These are phyloP conservation scores for Condylostoma magnum DNA, from an alignment of 169 alveolate genomes.

Conservation along the genomic window DNA sequence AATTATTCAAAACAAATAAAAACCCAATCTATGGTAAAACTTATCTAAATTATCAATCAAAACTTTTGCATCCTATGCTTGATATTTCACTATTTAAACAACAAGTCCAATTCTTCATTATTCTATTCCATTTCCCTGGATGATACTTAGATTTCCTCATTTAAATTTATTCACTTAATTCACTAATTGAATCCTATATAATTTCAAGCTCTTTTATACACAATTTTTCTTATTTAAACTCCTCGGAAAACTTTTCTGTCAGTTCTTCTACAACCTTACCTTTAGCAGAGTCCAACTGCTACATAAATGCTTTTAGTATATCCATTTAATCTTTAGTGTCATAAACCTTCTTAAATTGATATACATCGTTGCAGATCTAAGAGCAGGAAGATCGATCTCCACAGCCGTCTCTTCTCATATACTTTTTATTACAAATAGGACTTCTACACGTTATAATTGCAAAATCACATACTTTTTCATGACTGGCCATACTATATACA, in stretches of 20 bases:
- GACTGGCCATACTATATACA: not conserved
- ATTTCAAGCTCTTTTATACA: not conserved
- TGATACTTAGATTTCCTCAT: not conserved
- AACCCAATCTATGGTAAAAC: too few relatives aligned
- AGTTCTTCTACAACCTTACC: not conserved
- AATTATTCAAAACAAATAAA: too few relatives aligned
- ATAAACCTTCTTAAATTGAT: not conserved
- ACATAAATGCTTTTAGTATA: not conserved
- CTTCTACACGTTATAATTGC: not conserved
- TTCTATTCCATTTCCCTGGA: slow-evolving; percentile 28
- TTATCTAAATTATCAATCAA: too few relatives aligned
- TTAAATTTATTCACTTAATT: not conserved
- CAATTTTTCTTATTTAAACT: not conserved
- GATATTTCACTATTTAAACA: slow-evolving; percentile 1
- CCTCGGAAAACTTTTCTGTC: not conserved
- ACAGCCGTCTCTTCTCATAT: not conserved
- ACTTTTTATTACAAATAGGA: slow-evolving; percentile 9
- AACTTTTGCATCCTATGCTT: slow-evolving; percentile 12
- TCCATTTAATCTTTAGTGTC: not conserved
- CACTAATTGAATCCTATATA: not conserved
- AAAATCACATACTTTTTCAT: slow-evolving; percentile 5
- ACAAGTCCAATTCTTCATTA: slow-evolving; percentile 24
- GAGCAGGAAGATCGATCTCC: slow-evolving; percentile 7
- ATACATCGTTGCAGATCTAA: slow-evolving; percentile 2
- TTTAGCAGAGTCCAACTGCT: not conserved